Evolutionary conservation across 306 rosid genomes (phyloP), one percentile per base, ranked within the genome.

Genomic region (Glycine latifolia): DNA sequence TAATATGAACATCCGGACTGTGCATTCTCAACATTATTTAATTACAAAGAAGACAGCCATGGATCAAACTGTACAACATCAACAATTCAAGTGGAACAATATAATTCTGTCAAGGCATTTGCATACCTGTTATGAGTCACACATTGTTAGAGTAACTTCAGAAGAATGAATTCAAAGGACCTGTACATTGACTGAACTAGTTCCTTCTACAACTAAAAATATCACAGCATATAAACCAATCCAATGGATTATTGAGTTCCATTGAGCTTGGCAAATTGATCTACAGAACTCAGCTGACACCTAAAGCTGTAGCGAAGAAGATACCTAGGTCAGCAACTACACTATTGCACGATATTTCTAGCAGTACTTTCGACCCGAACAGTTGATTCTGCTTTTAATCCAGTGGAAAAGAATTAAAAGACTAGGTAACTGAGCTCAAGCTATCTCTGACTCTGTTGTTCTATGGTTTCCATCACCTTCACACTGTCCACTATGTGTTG

Each of bases 401-500:
- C 68, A 52, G 46, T 10, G 76, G 66, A 65, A 65, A 68, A 62
- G 8, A 44, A 68, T 44, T 44, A 10, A 16, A 68, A 68, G 15
- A 43, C 20, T 1, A 20, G 20, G 20, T 20, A 20, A 20, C 20
- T 20, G 20, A 20, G 20, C 20, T 20, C 20, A 20, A 20, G 20
- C 73, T 91, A 92, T 90, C 95, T 81, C 44, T n/a, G n/a, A n/a
- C n/a, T 69, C 68, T 85, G 86, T 81, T 85, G 85, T 69, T 90
- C 96, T 84, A 88, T 88, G 56, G 81, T 83, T 86, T 95, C 99
- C 75, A 91, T 82, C 83, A 89, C 94, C 86, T 92, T 91, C 85
- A 95, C 98, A 84, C 83, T 91, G 47, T 91, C 93, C 80, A 95
- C 98, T 73, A 93, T 86, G 88, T 91, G 90, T 73, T 92, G 97